phyloP scores from a whole-genome alignment of 2,329 filamentous ascomycete species.

The Phaeoacremonium minimum region DNA sequence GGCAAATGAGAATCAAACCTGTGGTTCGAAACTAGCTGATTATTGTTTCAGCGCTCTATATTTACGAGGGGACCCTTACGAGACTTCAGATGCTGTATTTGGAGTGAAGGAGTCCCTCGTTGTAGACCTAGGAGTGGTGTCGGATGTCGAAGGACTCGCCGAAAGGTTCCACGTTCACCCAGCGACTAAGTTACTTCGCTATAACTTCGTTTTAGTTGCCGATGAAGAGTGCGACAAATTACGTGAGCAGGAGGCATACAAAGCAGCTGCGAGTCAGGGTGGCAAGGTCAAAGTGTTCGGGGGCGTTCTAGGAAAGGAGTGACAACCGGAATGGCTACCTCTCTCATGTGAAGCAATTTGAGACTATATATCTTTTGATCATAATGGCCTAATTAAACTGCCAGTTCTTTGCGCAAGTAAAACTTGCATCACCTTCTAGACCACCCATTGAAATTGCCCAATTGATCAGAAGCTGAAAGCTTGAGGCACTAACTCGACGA shows the following conservation, averaged over 20 bases:
- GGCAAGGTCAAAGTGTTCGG: not conserved
- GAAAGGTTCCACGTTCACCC: slow-evolving; percentile 48
- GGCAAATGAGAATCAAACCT: not conserved
- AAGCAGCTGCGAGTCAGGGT: slow-evolving; percentile 17
- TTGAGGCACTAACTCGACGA: too few species aligned
- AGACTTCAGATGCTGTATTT: slow-evolving; percentile 64
- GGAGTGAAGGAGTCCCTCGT: slow-evolving; percentile 64
- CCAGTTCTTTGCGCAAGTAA: too few species aligned
- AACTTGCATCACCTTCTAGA: too few species aligned
- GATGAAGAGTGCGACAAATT: slow-evolving; percentile 54
- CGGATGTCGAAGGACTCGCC: slow-evolving; percentile 32
- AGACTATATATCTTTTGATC: too few species aligned
- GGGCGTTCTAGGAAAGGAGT: too few species aligned
- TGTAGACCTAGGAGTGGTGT: slow-evolving; percentile 44
- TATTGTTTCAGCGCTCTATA: slow-evolving; percentile 53
- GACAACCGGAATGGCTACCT: too few species aligned
- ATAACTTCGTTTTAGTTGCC: slow-evolving; percentile 61
- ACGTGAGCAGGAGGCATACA: slow-evolving; percentile 32
- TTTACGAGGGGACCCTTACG: slow-evolving; percentile 60
- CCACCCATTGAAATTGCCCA: too few species aligned
- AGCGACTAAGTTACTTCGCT: slow-evolving; percentile 48
- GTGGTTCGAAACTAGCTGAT: too few species aligned
- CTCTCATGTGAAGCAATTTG: too few species aligned
- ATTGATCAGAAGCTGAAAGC: too few species aligned
- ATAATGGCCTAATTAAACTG: too few species aligned